A percentile compares a stretch with the other conserved stretches of the same genome.
phyloP scores from a whole-genome alignment of 1,284 basidiomycete genomes.

The Termitomyces sp. region DNA sequence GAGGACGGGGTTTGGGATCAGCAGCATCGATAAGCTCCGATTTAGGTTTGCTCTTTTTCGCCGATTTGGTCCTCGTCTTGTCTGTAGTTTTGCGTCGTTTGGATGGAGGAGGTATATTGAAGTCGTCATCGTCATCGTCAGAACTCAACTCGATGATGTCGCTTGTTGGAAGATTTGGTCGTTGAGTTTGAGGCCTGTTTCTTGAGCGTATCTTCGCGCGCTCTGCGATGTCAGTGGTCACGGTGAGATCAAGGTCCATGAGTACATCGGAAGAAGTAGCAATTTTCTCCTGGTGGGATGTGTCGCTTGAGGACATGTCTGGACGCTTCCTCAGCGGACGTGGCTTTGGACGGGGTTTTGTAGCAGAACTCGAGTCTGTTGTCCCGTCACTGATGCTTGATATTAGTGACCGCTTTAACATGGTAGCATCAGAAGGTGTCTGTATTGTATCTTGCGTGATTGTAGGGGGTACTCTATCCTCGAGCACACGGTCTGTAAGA shows the following conservation, averaged over 20 bases:
- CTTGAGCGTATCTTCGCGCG: conserved; percentile 35
- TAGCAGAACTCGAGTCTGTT: conserved; percentile 4
- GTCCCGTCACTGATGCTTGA: conserved; percentile 6
- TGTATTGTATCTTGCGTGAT: conserved; percentile 12
- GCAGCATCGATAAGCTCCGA: conserved; percentile 3
- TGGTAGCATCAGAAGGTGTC: background rate
- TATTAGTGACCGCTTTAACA: background rate
- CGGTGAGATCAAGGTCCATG: conserved; percentile 7
- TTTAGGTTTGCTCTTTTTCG: conserved; percentile 8
- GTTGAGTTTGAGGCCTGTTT: conserved; percentile 12
- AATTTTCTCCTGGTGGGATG: background rate
- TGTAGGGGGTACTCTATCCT: conserved; percentile 1
- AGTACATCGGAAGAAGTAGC: conserved; percentile 2
- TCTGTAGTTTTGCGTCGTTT: conserved; percentile 9
- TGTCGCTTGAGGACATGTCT: background rate
- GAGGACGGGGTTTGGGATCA: conserved; percentile 19
- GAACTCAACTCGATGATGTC: conserved; percentile 23
- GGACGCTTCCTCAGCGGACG: conserved; percentile 15
- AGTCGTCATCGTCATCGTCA: conserved; percentile 24
- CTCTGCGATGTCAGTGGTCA: conserved; percentile 30
- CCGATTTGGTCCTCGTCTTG: conserved; percentile 16
- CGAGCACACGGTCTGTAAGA: background rate
- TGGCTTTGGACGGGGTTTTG: conserved; percentile 16
- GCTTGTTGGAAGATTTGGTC: background rate
- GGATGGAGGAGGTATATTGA: conserved; percentile 14